Percentiles rank a stretch among this genome's conserved stretches.
phyloP scores from a whole-genome alignment of 345 rosid genomes.

The Gossypioides kirkii region DNA sequence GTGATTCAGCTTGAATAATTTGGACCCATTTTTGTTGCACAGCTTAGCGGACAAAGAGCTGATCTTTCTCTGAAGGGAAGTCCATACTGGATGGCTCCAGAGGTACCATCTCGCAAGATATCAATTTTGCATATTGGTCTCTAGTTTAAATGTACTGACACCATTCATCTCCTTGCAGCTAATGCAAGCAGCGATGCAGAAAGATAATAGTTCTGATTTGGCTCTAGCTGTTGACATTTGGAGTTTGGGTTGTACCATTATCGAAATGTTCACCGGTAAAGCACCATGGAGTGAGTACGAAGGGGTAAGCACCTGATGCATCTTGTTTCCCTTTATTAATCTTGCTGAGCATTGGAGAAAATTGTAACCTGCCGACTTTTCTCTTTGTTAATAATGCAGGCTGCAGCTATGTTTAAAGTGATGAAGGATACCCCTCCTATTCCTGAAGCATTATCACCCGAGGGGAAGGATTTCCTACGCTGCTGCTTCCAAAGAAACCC shows the following conservation, averaged over 20 bases:
- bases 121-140: background rate
- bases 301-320: constrained; percentile 59
- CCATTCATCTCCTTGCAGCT: constrained; percentile 45
- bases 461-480: constrained; percentile 77
- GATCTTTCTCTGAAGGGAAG: constrained; percentile 94
- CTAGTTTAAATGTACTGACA: constrained; percentile 24
- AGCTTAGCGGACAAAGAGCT: constrained; percentile 87
- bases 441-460: constrained; percentile 72
- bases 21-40: constrained; percentile 21
- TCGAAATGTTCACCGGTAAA: constrained; percentile 94
- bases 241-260: constrained; percentile 95
- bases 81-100: constrained; percentile 99
- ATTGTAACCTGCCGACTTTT: background rate
- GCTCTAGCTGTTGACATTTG: constrained; percentile 96
- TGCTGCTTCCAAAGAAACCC: constrained; percentile 85
- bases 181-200: constrained; percentile 87
- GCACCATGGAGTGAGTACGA: constrained; percentile 98
- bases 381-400: constrained; percentile 30
- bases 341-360: background rate
- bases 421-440: constrained; percentile 74
- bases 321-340: constrained; percentile 2
- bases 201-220: constrained; percentile 63
- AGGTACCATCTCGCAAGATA: constrained; percentile 42
- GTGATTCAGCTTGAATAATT: constrained; percentile 11
- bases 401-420: constrained; percentile 96